A percentile compares a stretch with the other conserved stretches of the same genome.
These are phyloP conservation scores for Gremmenia infestans DNA, from an alignment of 2,329 filamentous ascomycete species.

Conservation along the genomic window DNA sequence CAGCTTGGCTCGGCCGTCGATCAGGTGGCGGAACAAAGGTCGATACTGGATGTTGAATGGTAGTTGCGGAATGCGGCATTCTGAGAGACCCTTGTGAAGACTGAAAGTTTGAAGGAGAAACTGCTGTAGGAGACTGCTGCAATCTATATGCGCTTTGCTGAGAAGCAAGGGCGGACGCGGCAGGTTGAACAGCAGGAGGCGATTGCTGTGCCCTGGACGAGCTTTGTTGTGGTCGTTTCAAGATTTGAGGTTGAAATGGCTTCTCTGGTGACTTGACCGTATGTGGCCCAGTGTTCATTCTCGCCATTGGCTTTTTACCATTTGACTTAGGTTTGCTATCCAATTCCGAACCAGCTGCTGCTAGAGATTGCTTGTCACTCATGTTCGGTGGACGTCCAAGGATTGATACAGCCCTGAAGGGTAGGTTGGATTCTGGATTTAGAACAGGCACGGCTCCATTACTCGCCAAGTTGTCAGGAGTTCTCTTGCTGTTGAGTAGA, in stretches of 20 bases:
- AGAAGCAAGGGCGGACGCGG: background rate
- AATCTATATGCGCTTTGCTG: background rate
- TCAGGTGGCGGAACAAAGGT: slow-evolving; percentile 19
- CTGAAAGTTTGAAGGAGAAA: background rate
- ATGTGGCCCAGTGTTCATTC: background rate
- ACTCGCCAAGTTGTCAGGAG: slow-evolving; percentile 11
- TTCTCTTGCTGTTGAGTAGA: slow-evolving; percentile 19
- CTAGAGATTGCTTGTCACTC: slow-evolving; percentile 11
- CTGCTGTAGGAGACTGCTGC: background rate
- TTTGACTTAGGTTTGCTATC: slow-evolving; percentile 6
- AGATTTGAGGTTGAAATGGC: slow-evolving; percentile 48
- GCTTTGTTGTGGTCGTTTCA: slow-evolving; percentile 43
- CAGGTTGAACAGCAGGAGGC: background rate
- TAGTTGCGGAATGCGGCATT: background rate
- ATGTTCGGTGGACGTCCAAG: slow-evolving; percentile 22
- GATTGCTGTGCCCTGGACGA: slow-evolving; percentile 26
- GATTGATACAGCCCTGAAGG: slow-evolving; percentile 27
- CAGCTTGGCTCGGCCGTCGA: slow-evolving; percentile 37
- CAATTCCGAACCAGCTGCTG: slow-evolving; percentile 1
- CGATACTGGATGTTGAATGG: background rate
- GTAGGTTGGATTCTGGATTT: slow-evolving; percentile 24
- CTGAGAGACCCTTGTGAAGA: background rate
- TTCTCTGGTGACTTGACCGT: slow-evolving; percentile 31
- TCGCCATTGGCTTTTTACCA: slow-evolving; percentile 4
- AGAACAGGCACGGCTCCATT: slow-evolving; percentile 16